Percentiles rank a stretch among this genome's conserved stretches.
These are phyloP conservation scores for Nicotiana knightiana DNA, from an alignment of 257 asterid genomes.

Conservation along the genomic window DNA sequence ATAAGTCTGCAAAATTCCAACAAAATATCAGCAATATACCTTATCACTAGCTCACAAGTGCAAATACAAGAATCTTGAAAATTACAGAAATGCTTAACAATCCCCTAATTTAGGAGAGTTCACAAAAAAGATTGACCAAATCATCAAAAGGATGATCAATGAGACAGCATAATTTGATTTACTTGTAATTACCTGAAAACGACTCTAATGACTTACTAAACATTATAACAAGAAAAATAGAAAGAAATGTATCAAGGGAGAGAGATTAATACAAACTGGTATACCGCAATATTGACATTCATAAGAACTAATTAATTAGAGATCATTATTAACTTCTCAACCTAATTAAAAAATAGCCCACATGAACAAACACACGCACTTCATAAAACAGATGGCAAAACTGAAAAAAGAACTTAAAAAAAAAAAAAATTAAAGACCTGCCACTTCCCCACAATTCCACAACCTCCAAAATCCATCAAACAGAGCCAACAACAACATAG, in stretches of 20 bases:
- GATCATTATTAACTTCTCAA: background rate
- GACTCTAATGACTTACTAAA: background rate
- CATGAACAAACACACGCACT: background rate
- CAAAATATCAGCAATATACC: background rate
- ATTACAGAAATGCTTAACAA: background rate
- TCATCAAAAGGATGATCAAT: background rate
- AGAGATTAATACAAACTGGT: background rate
- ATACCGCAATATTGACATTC: background rate
- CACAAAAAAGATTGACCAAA: background rate
- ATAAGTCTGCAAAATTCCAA: constrained; percentile 61
- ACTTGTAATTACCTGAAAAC: background rate
- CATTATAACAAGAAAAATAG: too few relatives aligned
- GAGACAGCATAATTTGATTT: background rate
- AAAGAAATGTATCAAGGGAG: background rate
- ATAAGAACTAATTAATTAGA: background rate
- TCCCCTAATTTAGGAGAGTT: background rate
- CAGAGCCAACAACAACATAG: background rate
- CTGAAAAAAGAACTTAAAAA: too few relatives aligned
- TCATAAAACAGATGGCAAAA: background rate
- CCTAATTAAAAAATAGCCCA: background rate
- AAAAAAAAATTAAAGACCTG: background rate
- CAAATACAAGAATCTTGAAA: background rate
- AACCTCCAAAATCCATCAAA: background rate
- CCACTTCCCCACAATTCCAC: background rate
- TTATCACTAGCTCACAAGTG: background rate